Evolutionary conservation across 352 stramenopile genomes (phyloP), one percentile per base, ranked within the genome.

Genomic region (Pythium inflatum): DNA sequence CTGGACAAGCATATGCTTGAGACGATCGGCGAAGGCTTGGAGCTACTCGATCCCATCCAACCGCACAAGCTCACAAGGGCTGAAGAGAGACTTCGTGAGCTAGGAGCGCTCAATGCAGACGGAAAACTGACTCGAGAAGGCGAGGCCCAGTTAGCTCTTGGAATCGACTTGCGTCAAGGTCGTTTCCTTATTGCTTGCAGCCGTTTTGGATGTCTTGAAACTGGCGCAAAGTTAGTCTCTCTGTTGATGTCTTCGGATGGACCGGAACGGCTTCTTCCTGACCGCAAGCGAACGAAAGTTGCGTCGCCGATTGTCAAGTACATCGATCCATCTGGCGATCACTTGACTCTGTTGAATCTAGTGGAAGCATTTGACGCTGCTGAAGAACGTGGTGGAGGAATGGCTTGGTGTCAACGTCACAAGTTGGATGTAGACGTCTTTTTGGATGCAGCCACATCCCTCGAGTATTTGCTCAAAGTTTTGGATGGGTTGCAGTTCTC

Each of bases 311-410:
- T 13, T 31, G 22, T 20, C n/a, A 30, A 51, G 18, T 45, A 59
- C 4, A 30, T 77, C 5, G 65, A 77, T 61, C 25, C 53, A 46
- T 60, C 30, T 13, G 70, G 70, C 3, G 70, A 77, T 38, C 70
- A 77, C 22, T 27, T 77, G 11, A 77, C 70, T 18, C 46, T 77
- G 4, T 48, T 77, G 16, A 77, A 77, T 34, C 65, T 77, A n/a
- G 5, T 71, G 9, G 50, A 74, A 18, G 65, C 65, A 25, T 77
- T 61, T 45, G 70, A 77, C 12, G 14, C 33, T n/a, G 65, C 58
- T 2, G n/a, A 66, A 16, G 25, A 40, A 4, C 25, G 54, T 13
- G 16, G 55, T 5, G 22, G 36, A 22, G 66, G 51, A 2, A 59
- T 77, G 11, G n/a, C 28, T 18, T 77, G 70, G 70, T 77, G 70